phyloP scores from a whole-genome alignment of 805 yeast species.

The Pichia cabralensis region DNA sequence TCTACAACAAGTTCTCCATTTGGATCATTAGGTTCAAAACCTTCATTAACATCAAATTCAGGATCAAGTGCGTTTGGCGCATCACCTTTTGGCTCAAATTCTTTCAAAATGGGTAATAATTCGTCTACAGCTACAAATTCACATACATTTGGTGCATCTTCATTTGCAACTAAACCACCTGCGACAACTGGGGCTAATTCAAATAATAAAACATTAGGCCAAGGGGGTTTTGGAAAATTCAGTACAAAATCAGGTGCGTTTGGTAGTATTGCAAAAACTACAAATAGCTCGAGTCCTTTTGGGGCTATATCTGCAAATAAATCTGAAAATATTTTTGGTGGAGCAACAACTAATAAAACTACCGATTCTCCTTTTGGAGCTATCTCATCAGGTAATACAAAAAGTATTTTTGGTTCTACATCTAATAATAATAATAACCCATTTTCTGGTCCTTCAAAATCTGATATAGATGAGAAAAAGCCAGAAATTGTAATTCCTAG shows the following conservation, averaged over 20 bases:
- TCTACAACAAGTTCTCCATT: neutral
- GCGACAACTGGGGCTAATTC: neutral
- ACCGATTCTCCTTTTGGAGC: too few species aligned
- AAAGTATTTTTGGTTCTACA: too few species aligned
- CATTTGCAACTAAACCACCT: neutral
- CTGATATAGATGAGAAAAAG: too few species aligned
- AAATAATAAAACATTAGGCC: neutral
- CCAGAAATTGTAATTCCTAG: too few species aligned
- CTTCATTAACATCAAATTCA: conserved; percentile 2
- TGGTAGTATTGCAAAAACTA: neutral
- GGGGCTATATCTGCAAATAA: neutral
- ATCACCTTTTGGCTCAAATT: conserved; percentile 15
- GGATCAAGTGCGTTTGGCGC: conserved; percentile 1
- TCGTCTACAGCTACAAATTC: conserved; percentile 1
- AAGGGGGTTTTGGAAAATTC: neutral
- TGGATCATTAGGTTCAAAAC: conserved; percentile 9
- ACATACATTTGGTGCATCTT: conserved; percentile 7
- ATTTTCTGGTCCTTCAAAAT: too few species aligned
- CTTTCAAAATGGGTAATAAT: conserved; percentile 1
- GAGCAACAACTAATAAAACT: too few species aligned
- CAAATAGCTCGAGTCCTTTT: neutral
- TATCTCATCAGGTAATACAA: too few species aligned
- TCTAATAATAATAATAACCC: too few species aligned
- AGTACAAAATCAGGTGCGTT: neutral
- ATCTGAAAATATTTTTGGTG: too few species aligned